phyloP scores from a whole-genome alignment of 345 rosid species.

The Camelina sativa region DNA sequence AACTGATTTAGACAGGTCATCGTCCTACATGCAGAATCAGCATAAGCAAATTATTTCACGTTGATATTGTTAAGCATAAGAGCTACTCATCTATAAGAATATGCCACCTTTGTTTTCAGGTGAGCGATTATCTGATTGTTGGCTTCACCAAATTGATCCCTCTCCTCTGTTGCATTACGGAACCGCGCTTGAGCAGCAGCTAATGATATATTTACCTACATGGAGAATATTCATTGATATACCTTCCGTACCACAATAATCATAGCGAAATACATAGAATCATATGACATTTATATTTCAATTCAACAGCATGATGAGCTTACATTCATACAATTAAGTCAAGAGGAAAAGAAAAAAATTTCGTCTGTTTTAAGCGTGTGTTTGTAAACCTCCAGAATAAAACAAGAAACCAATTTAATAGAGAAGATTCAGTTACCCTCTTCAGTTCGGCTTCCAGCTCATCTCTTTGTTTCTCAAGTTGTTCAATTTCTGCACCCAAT shows the following conservation, averaged over 20 bases:
- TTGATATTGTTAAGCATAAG: slow-evolving; percentile 10
- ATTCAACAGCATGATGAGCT: background rate
- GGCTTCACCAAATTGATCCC: slow-evolving; percentile 95
- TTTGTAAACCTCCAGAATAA: slow-evolving; percentile 20
- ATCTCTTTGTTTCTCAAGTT: slow-evolving; percentile 80
- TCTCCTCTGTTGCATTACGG: slow-evolving; percentile 79
- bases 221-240: slow-evolving; percentile 32
- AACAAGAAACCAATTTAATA: slow-evolving; percentile 21
- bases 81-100: slow-evolving; percentile 21
- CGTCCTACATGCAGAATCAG: slow-evolving; percentile 63
- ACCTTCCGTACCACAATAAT: slow-evolving; percentile 4
- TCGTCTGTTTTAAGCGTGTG: background rate
- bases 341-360: background rate
- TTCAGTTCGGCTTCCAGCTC: slow-evolving; percentile 93
- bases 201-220: slow-evolving; percentile 82
- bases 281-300: slow-evolving; percentile 8
- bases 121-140: slow-evolving; percentile 84
- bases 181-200: slow-evolving; percentile 90
- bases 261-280: slow-evolving; percentile 5
- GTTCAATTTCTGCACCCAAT: slow-evolving; percentile 74
- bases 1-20: slow-evolving; percentile 80
- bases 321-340: background rate
- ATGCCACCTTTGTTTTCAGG: slow-evolving; percentile 73
- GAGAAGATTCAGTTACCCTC: slow-evolving; percentile 53
- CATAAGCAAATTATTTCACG: slow-evolving; percentile 30